Evolutionary conservation across 345 rosid genomes (phyloP).

Genomic region (Atalantia buxifolia): DNA sequence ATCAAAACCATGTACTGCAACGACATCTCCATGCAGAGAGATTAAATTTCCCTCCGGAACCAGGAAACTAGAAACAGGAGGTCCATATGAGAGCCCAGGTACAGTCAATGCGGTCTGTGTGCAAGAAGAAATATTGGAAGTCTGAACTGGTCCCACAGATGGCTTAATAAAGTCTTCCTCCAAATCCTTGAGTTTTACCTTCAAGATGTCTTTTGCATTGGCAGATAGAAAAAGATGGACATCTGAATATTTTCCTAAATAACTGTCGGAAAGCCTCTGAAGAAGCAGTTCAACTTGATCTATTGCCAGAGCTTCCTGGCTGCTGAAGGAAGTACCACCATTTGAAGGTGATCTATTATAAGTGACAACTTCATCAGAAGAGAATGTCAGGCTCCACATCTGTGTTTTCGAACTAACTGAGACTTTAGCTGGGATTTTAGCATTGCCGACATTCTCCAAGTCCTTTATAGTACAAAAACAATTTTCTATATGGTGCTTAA

Average conservation of each 20-base stretch:
- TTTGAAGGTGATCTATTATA: constrained; percentile 24
- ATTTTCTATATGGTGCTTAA: constrained; percentile 50
- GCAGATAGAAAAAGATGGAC: constrained; percentile 49
- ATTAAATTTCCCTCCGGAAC: constrained; percentile 59
- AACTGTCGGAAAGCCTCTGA: constrained; percentile 2
- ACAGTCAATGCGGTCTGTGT: constrained; percentile 10
- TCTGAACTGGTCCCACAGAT: constrained; percentile 21
- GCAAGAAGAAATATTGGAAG: constrained; percentile 23
- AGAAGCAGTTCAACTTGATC: constrained; percentile 26
- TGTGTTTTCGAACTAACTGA: constrained; percentile 34
- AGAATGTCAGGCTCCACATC: constrained; percentile 56
- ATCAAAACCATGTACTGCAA: constrained; percentile 42
- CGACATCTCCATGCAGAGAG: constrained; percentile 55
- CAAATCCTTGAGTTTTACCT: constrained; percentile 33
- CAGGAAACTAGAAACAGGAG: constrained; percentile 32
- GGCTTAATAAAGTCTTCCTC: constrained; percentile 29
- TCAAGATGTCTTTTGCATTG: constrained; percentile 33
- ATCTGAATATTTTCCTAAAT: constrained; percentile 41
- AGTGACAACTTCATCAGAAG: constrained; percentile 33
- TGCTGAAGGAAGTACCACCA: constrained; percentile 15
- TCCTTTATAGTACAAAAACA: constrained; percentile 38
- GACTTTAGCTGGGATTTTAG: constrained; percentile 43
- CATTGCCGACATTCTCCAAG: constrained; percentile 23
- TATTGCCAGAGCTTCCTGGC: constrained; percentile 19
- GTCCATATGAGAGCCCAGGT: constrained; percentile 20